Conservation (phyloP, 305 asterid species). For the Plantago lanceolata region DNA sequence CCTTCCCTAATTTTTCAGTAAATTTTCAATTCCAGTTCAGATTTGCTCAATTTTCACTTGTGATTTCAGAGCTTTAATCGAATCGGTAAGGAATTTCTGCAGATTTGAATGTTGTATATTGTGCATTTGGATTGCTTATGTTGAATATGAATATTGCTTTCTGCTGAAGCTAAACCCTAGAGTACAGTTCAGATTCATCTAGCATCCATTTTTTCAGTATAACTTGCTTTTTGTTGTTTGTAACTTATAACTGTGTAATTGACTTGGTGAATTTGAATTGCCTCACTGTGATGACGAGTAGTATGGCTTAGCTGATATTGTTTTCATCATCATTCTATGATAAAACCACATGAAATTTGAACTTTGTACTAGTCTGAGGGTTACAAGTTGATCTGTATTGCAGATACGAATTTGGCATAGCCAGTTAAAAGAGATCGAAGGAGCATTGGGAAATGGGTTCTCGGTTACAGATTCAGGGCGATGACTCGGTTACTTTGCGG, state of each 20-base stretch:
- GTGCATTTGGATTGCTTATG: not conserved
- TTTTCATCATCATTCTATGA: not conserved
- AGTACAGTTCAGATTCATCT: not conserved
- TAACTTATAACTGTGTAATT: not conserved
- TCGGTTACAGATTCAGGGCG: slow-evolving; percentile 58
- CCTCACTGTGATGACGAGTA: too few relatives aligned
- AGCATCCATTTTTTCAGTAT: not conserved
- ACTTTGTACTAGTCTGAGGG: not conserved
- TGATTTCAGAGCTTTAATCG: not conserved
- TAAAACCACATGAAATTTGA: not conserved
- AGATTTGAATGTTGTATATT: too few relatives aligned
- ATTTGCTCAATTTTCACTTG: too few relatives aligned
- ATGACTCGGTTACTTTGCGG: slow-evolving; percentile 63
- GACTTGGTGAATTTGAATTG: not conserved
- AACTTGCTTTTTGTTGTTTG: not conserved
- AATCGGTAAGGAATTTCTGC: not conserved
- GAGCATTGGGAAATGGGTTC: slow-evolving; percentile 43
- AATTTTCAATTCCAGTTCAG: too few relatives aligned
- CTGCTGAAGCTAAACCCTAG: not conserved
- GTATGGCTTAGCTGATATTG: not conserved
- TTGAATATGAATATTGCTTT: not conserved
- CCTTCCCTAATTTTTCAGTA: too few relatives aligned
- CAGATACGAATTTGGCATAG: not conserved
- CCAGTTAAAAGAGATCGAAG: slow-evolving; percentile 14
- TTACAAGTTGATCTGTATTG: not conserved